phyloP scores from a whole-genome alignment of 2,329 filamentous ascomycete genomes.

The Bimuria novae-zelandiae region DNA sequence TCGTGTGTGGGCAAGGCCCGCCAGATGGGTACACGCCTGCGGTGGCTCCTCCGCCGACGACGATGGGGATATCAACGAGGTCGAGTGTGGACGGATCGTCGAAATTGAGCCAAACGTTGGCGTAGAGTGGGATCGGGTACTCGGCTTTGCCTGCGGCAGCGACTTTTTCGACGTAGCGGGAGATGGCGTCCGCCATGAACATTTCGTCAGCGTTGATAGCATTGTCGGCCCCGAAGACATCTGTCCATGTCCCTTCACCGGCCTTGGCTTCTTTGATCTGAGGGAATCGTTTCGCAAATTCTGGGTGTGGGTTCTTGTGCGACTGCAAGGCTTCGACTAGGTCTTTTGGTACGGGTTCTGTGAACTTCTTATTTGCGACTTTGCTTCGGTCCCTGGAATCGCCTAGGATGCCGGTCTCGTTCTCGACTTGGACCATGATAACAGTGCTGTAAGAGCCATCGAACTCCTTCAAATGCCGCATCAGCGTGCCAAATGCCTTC shows the following conservation, averaged over 20 bases:
- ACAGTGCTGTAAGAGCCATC: slow-evolving; percentile 54
- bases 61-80: slow-evolving; percentile 41
- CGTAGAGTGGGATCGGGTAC: slow-evolving; percentile 52
- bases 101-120: slow-evolving; percentile 54
- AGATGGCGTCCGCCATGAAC: slow-evolving; percentile 56
- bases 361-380: slow-evolving; percentile 47
- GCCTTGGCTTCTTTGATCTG: slow-evolving; percentile 18
- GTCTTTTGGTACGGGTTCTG: slow-evolving; percentile 42
- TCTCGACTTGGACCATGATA: slow-evolving; percentile 61
- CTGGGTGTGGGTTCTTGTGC: slow-evolving; percentile 21
- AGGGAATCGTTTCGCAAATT: slow-evolving; percentile 30
- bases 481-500: slow-evolving; percentile 45
- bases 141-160: slow-evolving; percentile 48
- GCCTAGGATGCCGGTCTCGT: slow-evolving; percentile 57
- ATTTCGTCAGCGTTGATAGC: slow-evolving; percentile 47
- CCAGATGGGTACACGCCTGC: slow-evolving; percentile 56
- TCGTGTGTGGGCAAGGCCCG: slow-evolving; percentile 48
- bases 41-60: slow-evolving; percentile 50
- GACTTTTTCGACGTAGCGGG: slow-evolving; percentile 49
- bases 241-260: slow-evolving; percentile 41
- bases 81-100: slow-evolving; percentile 26
- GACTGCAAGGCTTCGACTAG: slow-evolving; percentile 38
- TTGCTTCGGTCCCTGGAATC: slow-evolving; percentile 55
- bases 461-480: slow-evolving; percentile 47
- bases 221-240: slow-evolving; percentile 46